Evolutionary conservation across 2,329 filamentous ascomycete species (phyloP).

Genomic region (Blastomyces parvus): DNA sequence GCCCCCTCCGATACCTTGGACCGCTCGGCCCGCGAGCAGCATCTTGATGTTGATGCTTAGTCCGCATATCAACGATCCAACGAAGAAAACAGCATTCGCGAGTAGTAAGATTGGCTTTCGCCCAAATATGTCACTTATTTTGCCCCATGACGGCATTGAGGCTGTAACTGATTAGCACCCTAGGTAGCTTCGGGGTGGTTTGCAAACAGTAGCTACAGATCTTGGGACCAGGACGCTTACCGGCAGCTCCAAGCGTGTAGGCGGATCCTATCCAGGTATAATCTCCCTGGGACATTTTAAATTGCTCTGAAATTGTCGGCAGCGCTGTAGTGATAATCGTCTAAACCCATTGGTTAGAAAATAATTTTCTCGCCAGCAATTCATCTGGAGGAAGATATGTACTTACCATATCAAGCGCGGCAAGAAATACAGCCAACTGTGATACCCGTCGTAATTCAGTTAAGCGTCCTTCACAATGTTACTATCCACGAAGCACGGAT

Average conservation of each 20-base stretch:
- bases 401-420: conserved; percentile 48
- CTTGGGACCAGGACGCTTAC: conserved; percentile 15
- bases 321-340: conserved; percentile 30
- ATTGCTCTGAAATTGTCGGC: conserved; percentile 26
- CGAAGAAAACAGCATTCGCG: conserved; percentile 53
- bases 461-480: not conserved
- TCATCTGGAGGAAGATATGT: not conserved
- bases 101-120: conserved; percentile 53
- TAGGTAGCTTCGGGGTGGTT: not conserved
- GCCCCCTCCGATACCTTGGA: conserved; percentile 56
- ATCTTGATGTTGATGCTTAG: conserved; percentile 50
- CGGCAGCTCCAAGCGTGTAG: conserved; percentile 28
- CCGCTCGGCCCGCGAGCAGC: conserved; percentile 51
- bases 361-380: not conserved
- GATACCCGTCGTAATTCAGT: not conserved
- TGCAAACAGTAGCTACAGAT: conserved; percentile 8
- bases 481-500: not conserved
- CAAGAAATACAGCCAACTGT: conserved; percentile 49
- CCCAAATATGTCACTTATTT: conserved; percentile 58
- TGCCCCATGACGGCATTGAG: conserved; percentile 47
- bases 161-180: conserved; percentile 12
- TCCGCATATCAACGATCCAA: conserved; percentile 53
- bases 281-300: conserved; percentile 25
- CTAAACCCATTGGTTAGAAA: conserved; percentile 5
- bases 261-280: conserved; percentile 33